These are phyloP conservation scores for Dalbergia cultrata DNA, from an alignment of 306 rosid species.

Conservation along the genomic window DNA sequence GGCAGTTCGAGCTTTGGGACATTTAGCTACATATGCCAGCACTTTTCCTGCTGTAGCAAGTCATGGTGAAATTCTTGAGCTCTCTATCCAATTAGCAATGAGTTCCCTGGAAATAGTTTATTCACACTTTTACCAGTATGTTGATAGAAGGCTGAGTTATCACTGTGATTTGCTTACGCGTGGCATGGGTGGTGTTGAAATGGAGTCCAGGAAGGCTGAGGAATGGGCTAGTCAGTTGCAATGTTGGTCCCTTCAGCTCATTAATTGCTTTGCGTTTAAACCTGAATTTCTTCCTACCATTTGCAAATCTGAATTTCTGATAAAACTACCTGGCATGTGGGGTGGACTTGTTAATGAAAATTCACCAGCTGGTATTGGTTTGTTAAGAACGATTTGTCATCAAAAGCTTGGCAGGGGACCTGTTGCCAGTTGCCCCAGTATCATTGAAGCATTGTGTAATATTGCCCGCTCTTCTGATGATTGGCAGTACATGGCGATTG, in stretches of 20 bases:
- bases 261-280: constrained; percentile 95
- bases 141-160: constrained; percentile 91
- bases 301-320: constrained; percentile 90
- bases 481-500: constrained; percentile 99
- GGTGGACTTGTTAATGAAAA: constrained; percentile 99
- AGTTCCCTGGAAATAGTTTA: constrained; percentile 96
- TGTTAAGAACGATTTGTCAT: constrained; percentile 92
- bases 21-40: constrained; percentile 90
- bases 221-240: constrained; percentile 99
- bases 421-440: constrained; percentile 83
- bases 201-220: constrained; percentile 99
- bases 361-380: constrained; percentile 97
- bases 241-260: constrained; percentile 99
- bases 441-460: constrained; percentile 89
- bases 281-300: constrained; percentile 92
- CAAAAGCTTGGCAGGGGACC: constrained; percentile 97
- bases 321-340: constrained; percentile 96
- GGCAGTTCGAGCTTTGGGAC: constrained; percentile 98
- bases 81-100: constrained; percentile 88
- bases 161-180: constrained; percentile 98
- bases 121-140: constrained; percentile 93
- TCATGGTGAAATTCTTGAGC: constrained; percentile 95
- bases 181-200: constrained; percentile 99
- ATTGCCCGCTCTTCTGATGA: constrained; percentile 95
- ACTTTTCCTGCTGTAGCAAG: constrained; percentile 86